Evolutionary conservation across 2,329 filamentous ascomycete species (phyloP).

Genomic region (Alternaria burnsii): DNA sequence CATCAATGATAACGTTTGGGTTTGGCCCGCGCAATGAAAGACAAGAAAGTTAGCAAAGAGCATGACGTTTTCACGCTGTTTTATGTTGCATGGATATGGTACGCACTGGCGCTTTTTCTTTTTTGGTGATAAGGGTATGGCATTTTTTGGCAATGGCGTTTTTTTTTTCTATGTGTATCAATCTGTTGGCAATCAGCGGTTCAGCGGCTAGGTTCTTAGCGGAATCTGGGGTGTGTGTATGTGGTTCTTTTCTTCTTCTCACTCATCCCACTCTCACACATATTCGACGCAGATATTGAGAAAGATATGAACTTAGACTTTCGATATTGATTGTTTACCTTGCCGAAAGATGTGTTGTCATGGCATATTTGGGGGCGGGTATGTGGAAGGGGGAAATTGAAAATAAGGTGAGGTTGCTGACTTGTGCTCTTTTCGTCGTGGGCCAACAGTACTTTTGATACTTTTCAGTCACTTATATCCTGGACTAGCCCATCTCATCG

Average conservation of each 20-base stretch:
- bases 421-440: no score
- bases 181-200: conserved; percentile 19
- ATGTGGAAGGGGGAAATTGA: no score
- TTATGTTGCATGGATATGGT: conserved; percentile 20
- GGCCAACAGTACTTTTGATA: no score
- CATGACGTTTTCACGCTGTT: conserved; percentile 4
- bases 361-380: no score
- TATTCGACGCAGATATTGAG: not conserved
- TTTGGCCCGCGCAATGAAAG: not conserved
- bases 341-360: not conserved
- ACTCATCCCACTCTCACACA: not conserved
- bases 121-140: conserved; percentile 11
- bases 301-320: not conserved
- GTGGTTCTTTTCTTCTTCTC: not conserved
- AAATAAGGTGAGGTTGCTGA: no score
- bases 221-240: not conserved
- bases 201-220: conserved; percentile 26
- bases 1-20: not conserved
- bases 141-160: conserved; percentile 25
- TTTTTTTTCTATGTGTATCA: not conserved
- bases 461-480: no score
- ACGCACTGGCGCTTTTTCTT: conserved; percentile 11
- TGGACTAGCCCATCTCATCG: not conserved
- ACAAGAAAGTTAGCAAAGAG: not conserved
- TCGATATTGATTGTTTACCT: not conserved